These are phyloP conservation scores for Nadsonia commutata DNA, from an alignment of 1,139 yeast genomes.

Conservation along the genomic window DNA sequence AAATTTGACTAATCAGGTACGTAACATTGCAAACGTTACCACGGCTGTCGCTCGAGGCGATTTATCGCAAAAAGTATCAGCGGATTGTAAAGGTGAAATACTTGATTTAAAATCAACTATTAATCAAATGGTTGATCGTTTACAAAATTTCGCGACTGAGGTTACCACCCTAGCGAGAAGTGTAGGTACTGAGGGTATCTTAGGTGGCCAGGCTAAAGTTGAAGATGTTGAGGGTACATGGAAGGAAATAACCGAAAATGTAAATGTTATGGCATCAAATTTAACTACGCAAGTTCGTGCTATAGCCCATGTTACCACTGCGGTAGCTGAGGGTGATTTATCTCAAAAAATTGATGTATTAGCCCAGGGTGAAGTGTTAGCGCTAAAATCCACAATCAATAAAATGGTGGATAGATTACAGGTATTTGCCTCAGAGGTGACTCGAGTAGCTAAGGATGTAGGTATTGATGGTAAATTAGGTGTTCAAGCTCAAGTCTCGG, in stretches of 20 bases:
- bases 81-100: constrained; percentile 81
- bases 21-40: constrained; percentile 82
- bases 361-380: constrained; percentile 73
- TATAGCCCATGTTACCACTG: constrained; percentile 82
- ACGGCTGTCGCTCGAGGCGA: constrained; percentile 92
- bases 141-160: constrained; percentile 78
- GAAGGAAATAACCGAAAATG: constrained; percentile 84
- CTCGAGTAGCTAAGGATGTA: constrained; percentile 81
- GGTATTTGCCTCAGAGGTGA: constrained; percentile 76
- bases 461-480: constrained; percentile 89
- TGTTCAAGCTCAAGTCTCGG: constrained; percentile 80
- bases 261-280: constrained; percentile 80
- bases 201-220: constrained; percentile 86
- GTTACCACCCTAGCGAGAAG: constrained; percentile 78
- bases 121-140: constrained; percentile 75
- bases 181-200: constrained; percentile 79
- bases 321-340: constrained; percentile 83
- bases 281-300: constrained; percentile 81
- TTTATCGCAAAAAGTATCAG: constrained; percentile 70
- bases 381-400: constrained; percentile 65
- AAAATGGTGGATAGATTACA: constrained; percentile 88
- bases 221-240: constrained; percentile 90
- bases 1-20: constrained; percentile 72
- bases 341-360: constrained; percentile 79
- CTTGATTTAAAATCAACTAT: constrained; percentile 68